Evolutionary conservation across 495 filamentous ascomycete species (phyloP).

Genomic region (Mytilinidion resinicola): DNA sequence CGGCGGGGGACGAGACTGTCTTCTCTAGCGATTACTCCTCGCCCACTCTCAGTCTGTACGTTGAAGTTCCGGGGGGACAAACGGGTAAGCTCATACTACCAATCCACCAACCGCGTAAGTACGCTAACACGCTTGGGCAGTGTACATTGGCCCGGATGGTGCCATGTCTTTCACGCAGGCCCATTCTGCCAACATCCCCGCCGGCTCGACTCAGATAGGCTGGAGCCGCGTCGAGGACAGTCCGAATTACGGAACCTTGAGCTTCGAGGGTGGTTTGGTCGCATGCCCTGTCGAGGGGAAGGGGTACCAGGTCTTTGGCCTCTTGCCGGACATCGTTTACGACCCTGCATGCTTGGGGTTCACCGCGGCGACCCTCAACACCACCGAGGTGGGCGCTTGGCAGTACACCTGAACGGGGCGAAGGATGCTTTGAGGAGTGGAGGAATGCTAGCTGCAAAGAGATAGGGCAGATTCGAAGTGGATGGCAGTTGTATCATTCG

Average conservation of each 20-base stretch:
- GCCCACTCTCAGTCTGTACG: slow-evolving; percentile 36
- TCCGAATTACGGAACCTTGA: slow-evolving; percentile 16
- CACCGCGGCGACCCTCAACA: slow-evolving; percentile 17
- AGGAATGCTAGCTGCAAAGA: not conserved
- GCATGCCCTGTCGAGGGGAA: slow-evolving; percentile 21
- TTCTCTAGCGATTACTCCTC: slow-evolving; percentile 32
- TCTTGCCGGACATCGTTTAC: slow-evolving; percentile 2
- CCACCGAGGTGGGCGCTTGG: slow-evolving; percentile 24
- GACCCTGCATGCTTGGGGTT: slow-evolving; percentile 21
- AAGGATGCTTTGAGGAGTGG: slow-evolving; percentile 6
- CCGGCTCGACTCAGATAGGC: slow-evolving; percentile 40
- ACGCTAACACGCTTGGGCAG: slow-evolving; percentile 7
- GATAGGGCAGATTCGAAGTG: too few relatives aligned
- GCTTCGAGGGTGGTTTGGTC: slow-evolving; percentile 14
- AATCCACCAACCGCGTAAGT: not conserved
- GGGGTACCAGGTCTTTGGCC: slow-evolving; percentile 24
- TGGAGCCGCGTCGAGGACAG: slow-evolving; percentile 17
- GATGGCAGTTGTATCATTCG: not conserved
- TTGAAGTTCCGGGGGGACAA: slow-evolving; percentile 59
- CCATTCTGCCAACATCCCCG: slow-evolving; percentile 52
- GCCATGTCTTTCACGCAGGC: slow-evolving; percentile 54
- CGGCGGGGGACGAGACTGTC: slow-evolving; percentile 41
- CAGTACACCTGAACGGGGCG: slow-evolving; percentile 11
- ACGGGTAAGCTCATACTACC: slow-evolving; percentile 11
- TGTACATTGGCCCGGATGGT: slow-evolving; percentile 54